Evolutionary conservation across 2,329 filamentous ascomycete genomes (phyloP).

Genomic region (Diaporthe sp.): DNA sequence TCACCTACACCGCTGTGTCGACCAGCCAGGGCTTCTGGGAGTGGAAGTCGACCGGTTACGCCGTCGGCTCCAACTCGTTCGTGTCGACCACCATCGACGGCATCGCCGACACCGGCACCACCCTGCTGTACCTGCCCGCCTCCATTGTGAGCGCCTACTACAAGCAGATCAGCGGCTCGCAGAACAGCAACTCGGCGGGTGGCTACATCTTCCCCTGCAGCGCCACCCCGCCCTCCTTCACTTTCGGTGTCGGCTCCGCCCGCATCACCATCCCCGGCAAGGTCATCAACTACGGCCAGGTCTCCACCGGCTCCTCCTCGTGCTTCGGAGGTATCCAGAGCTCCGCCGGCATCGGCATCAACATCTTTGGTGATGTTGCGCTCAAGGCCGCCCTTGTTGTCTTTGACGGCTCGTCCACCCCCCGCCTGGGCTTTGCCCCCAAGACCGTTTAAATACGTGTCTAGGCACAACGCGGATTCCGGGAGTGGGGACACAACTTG

Average conservation of each 20-base stretch:
- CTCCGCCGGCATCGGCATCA: slow-evolving; percentile 43
- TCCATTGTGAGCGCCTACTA: slow-evolving; percentile 65
- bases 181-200: slow-evolving; percentile 45
- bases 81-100: slow-evolving; percentile 51
- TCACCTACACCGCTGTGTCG: slow-evolving; percentile 69
- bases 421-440: slow-evolving; percentile 44
- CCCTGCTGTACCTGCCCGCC: slow-evolving; percentile 63
- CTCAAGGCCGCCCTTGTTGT: slow-evolving; percentile 48
- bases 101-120: slow-evolving; percentile 70
- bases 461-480: not conserved
- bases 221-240: slow-evolving; percentile 42
- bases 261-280: slow-evolving; percentile 41
- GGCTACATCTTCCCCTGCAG: slow-evolving; percentile 43
- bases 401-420: slow-evolving; percentile 44
- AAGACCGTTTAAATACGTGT: slow-evolving; percentile 33
- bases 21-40: slow-evolving; percentile 72
- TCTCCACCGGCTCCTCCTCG: slow-evolving; percentile 34
- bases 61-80: slow-evolving; percentile 51
- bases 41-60: slow-evolving; percentile 58
- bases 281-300: slow-evolving; percentile 42
- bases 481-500: too few species aligned
- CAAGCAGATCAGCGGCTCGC: slow-evolving; percentile 57
- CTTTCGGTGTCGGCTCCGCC: slow-evolving; percentile 41
- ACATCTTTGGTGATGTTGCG: slow-evolving; percentile 47
- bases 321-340: slow-evolving; percentile 43